phyloP scores from a whole-genome alignment of 495 filamentous ascomycete species.

The Penicillium bialowiezense region DNA sequence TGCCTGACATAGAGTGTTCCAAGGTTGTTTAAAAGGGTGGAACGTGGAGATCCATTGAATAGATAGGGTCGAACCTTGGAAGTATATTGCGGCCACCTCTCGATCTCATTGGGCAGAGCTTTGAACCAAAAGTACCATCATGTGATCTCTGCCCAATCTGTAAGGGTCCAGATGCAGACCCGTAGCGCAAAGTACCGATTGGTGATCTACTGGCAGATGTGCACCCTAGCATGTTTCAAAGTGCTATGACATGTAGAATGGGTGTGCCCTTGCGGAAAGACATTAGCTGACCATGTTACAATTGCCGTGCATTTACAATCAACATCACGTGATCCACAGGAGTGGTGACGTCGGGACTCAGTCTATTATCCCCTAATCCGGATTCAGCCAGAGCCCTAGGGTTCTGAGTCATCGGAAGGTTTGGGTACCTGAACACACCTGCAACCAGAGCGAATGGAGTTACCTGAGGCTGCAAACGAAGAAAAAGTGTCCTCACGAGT shows the following conservation, averaged over 20 bases:
- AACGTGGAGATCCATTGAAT: no score
- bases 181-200: conserved; percentile 5
- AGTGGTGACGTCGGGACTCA: conserved; percentile 17
- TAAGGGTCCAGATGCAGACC: conserved; percentile 13
- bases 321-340: background rate
- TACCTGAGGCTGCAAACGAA: background rate
- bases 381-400: conserved; percentile 15
- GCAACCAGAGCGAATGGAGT: no score
- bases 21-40: no score
- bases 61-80: no score
- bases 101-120: background rate
- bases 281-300: no score
- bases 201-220: background rate
- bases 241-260: background rate
- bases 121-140: conserved; percentile 1
- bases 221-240: background rate
- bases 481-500: no score
- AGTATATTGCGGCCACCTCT: background rate
- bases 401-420: conserved; percentile 13
- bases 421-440: background rate
- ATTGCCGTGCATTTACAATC: background rate
- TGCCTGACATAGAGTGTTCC: no score
- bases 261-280: background rate
- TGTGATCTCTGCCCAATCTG: conserved; percentile 16
- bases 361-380: conserved; percentile 16